Conservation (phyloP, 345 rosid species). For the Aquilaria yunnanensis region DNA sequence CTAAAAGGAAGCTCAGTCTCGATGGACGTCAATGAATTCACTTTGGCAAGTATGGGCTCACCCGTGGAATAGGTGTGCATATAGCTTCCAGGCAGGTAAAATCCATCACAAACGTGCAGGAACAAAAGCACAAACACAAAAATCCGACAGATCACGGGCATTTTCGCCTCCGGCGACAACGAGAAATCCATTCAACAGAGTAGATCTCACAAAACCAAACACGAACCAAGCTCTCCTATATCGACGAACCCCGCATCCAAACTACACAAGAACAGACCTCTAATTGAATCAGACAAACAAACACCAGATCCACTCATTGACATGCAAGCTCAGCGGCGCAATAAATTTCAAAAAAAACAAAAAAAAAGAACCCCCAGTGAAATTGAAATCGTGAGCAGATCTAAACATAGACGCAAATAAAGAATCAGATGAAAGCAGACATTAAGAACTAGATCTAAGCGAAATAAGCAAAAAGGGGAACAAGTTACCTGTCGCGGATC, state of each 20-base stretch:
- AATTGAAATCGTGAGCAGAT: too few species aligned
- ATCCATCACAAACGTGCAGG: constrained; percentile 45
- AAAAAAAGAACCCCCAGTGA: too few species aligned
- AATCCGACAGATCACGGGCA: constrained; percentile 30
- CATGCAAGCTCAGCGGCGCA: neutral
- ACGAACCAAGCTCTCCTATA: constrained; percentile 13
- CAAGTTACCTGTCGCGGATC: too few species aligned
- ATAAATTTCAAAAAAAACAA: too few species aligned
- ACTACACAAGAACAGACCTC: constrained; percentile 13
- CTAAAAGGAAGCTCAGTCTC: constrained; percentile 83
- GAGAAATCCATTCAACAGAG: constrained; percentile 6
- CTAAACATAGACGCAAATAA: too few species aligned
- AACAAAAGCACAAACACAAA: constrained; percentile 37
- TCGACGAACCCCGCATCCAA: constrained; percentile 12
- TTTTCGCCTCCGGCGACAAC: constrained; percentile 15
- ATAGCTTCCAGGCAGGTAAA: constrained; percentile 85
- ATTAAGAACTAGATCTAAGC: too few species aligned
- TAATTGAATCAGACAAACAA: neutral
- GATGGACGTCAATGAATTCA: constrained; percentile 87
- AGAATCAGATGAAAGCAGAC: too few species aligned
- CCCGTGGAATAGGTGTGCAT: constrained; percentile 63
- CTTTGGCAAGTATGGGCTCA: constrained; percentile 52
- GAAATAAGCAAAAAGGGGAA: too few species aligned
- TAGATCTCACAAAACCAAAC: constrained; percentile 14
- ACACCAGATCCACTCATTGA: neutral